Conservation (phyloP, 331 rosid species). For the Quercus tomentella region DNA sequence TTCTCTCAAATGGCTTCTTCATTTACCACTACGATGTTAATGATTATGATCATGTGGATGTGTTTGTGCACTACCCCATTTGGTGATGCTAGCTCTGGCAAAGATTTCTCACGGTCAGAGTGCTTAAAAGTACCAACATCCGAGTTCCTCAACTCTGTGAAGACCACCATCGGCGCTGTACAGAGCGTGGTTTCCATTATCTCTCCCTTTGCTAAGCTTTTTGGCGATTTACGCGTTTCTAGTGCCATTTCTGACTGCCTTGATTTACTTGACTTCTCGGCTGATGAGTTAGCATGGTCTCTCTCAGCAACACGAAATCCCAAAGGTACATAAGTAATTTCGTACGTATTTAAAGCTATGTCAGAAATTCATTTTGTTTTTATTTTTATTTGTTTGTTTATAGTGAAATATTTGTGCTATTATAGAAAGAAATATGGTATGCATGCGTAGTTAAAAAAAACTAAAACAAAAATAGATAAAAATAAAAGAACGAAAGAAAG, state of each 20-base stretch:
- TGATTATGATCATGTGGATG: background rate
- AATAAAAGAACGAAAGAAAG: too few relatives aligned
- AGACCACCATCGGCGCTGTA: slow-evolving; percentile 23
- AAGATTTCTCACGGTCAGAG: background rate
- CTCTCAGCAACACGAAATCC: slow-evolving; percentile 55
- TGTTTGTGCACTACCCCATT: background rate
- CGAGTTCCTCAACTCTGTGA: slow-evolving; percentile 34
- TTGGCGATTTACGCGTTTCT: slow-evolving; percentile 48
- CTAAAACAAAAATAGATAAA: too few relatives aligned
- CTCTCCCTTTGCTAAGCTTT: slow-evolving; percentile 29
- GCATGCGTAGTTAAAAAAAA: too few relatives aligned
- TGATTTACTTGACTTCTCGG: slow-evolving; percentile 64
- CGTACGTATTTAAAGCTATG: background rate
- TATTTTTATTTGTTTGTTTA: background rate
- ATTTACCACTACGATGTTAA: background rate
- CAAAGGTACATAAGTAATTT: slow-evolving; percentile 32
- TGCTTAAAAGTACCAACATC: slow-evolving; percentile 41
- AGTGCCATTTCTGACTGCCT: slow-evolving; percentile 75
- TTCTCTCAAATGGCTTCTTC: slow-evolving; percentile 24
- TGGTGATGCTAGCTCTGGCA: background rate
- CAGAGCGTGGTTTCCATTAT: slow-evolving; percentile 39
- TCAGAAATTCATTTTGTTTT: background rate
- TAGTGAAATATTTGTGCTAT: background rate
- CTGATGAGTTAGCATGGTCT: slow-evolving; percentile 54
- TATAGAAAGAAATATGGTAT: background rate